These are phyloP conservation scores for Aegilops bicornis DNA, from an alignment of 176 grass and related monocot species.

Conservation along the genomic window DNA sequence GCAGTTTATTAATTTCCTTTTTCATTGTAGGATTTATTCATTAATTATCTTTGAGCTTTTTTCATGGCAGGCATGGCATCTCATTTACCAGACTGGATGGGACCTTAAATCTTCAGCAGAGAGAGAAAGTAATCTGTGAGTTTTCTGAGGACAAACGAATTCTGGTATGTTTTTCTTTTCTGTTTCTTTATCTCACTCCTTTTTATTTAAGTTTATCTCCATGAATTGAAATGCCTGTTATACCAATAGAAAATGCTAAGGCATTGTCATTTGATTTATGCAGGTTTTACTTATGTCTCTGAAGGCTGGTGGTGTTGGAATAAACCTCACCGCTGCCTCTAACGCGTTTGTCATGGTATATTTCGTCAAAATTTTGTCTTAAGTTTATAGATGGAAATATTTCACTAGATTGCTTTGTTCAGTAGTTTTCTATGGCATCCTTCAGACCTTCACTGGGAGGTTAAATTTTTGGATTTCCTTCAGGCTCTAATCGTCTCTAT, in stretches of 20 bases:
- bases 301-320: conserved; percentile 96
- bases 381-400: background rate
- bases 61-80: conserved; percentile 58
- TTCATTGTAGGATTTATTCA: background rate
- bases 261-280: conserved; percentile 29
- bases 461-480: background rate
- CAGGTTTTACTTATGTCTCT: conserved; percentile 96
- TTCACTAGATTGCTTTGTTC: background rate
- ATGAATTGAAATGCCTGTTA: background rate
- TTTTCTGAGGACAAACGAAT: conserved; percentile 77
- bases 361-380: background rate
- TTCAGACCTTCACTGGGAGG: background rate
- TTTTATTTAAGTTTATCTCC: background rate
- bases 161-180: conserved; percentile 42
- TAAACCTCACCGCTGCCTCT: conserved; percentile 95
- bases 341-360: conserved; percentile 98
- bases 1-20: background rate
- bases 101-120: conserved; percentile 80
- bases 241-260: background rate
- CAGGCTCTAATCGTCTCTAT: background rate
- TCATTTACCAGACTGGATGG: conserved; percentile 83
- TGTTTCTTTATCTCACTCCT: conserved; percentile 15
- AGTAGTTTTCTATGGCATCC: background rate
- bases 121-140: conserved; percentile 81
- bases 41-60: conserved; percentile 19